Conservation (phyloP, 345 rosid genomes). For the Garcia nutans region DNA sequence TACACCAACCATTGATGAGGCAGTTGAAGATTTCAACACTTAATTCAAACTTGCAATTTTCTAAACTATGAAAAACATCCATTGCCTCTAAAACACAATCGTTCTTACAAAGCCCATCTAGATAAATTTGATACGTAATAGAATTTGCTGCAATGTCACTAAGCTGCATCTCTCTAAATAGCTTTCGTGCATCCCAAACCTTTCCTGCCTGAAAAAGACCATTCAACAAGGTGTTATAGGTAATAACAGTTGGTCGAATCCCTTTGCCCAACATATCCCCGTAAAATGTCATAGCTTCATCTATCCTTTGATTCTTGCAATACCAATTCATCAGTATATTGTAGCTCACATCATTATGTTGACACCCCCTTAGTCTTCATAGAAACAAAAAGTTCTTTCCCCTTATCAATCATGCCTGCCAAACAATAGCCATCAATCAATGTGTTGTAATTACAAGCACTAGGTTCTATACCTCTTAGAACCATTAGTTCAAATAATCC, state of each 20-base stretch:
- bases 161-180: slow-evolving; percentile 25
- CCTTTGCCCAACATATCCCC: slow-evolving; percentile 17
- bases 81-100: slow-evolving; percentile 24
- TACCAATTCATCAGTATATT: slow-evolving; percentile 23
- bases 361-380: no score
- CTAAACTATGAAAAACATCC: slow-evolving; percentile 20
- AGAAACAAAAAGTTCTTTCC: no score
- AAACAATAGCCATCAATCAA: slow-evolving; percentile 28
- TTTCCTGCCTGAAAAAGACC: slow-evolving; percentile 25
- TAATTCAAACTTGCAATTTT: slow-evolving; percentile 2
- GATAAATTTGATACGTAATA: not conserved
- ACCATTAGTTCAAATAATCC: slow-evolving; percentile 21
- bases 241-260: slow-evolving; percentile 24
- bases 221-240: slow-evolving; percentile 18
- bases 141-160: slow-evolving; percentile 1
- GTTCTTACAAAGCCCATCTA: slow-evolving; percentile 38
- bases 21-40: slow-evolving; percentile 14
- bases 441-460: slow-evolving; percentile 10
- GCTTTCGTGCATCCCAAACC: slow-evolving; percentile 24
- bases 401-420: no score
- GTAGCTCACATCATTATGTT: no score
- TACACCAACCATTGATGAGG: slow-evolving; percentile 33
- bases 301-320: slow-evolving; percentile 17
- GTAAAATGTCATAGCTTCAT: slow-evolving; percentile 23
- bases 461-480: slow-evolving; percentile 19